Conservation (phyloP, 495 filamentous ascomycete genomes). For the Trichoderma reesei region DNA sequence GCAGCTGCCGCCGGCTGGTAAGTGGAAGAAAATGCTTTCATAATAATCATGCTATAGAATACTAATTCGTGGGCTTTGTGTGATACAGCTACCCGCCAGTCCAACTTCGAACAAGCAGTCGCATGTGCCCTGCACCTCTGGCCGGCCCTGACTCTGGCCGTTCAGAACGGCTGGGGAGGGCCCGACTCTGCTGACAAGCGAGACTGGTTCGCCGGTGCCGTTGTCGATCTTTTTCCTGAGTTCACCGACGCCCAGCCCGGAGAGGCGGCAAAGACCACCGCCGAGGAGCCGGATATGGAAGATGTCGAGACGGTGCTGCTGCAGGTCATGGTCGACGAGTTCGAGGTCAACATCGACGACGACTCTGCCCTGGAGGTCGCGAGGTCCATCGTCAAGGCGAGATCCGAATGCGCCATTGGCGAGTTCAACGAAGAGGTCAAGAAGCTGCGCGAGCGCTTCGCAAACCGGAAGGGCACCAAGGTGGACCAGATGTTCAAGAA, state of each 20-base stretch:
- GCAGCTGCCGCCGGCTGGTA: constrained; percentile 9
- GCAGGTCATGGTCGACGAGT: constrained; percentile 91
- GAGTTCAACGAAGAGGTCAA: constrained; percentile 56
- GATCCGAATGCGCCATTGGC: constrained; percentile 49
- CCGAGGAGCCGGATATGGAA: constrained; percentile 59
- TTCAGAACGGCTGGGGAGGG: constrained; percentile 82
- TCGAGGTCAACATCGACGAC: constrained; percentile 84
- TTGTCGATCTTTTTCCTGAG: constrained; percentile 69
- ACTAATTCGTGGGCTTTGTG: background rate
- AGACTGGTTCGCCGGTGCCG: constrained; percentile 87
- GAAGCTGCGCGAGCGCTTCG: constrained; percentile 55
- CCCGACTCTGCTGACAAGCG: constrained; percentile 77
- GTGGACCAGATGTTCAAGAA: constrained; percentile 47
- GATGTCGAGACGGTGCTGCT: constrained; percentile 76
- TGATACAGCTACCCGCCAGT: constrained; percentile 20
- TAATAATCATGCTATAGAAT: background rate
- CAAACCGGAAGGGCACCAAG: constrained; percentile 45
- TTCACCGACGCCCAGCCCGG: constrained; percentile 35
- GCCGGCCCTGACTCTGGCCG: constrained; percentile 76
- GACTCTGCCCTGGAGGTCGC: constrained; percentile 70
- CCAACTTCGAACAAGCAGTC: constrained; percentile 70
- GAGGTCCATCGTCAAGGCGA: constrained; percentile 56
- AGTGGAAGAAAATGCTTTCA: background rate
- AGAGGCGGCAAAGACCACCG: constrained; percentile 3
- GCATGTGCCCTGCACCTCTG: constrained; percentile 72